These are phyloP conservation scores for Fonsecaea multimorphosa DNA, from an alignment of 2,329 filamentous ascomycete genomes.

Conservation along the genomic window DNA sequence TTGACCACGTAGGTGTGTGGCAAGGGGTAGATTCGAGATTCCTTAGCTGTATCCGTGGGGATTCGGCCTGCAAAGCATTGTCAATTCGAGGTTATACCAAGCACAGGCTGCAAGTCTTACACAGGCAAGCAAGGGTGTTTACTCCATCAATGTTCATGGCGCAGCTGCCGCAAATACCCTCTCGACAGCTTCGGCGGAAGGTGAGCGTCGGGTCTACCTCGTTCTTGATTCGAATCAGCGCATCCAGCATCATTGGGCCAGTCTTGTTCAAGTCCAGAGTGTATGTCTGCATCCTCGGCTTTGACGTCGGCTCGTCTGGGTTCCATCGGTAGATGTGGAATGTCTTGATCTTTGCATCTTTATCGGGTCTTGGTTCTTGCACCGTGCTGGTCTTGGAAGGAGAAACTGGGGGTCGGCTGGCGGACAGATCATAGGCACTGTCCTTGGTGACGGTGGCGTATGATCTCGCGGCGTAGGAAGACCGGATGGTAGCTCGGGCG, in stretches of 20 bases:
- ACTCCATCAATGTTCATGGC: conserved; percentile 99
- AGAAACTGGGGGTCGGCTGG: conserved; percentile 47
- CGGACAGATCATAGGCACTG: conserved; percentile 42
- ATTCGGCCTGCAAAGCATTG: conserved; percentile 74
- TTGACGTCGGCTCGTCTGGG: conserved; percentile 86
- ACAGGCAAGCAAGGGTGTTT: conserved; percentile 96
- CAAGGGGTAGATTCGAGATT: conserved; percentile 95
- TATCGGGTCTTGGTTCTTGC: conserved; percentile 64
- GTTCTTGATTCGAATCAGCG: conserved; percentile 98
- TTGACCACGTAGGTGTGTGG: conserved; percentile 99
- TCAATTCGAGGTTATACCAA: conserved; percentile 25
- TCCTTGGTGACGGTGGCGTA: conserved; percentile 56
- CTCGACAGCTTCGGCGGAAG: conserved; percentile 92
- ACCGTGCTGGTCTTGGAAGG: conserved; percentile 65
- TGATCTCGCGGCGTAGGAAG: conserved; percentile 48
- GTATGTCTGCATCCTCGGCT: conserved; percentile 95
- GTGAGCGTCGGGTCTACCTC: conserved; percentile 96
- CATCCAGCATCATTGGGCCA: conserved; percentile 97
- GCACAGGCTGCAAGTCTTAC: conserved; percentile 63
- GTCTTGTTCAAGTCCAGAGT: conserved; percentile 98
- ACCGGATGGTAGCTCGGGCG: conserved; percentile 44
- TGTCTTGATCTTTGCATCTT: conserved; percentile 75
- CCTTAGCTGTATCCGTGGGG: conserved; percentile 76
- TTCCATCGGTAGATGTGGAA: conserved; percentile 99
- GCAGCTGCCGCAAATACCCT: conserved; percentile 98